These are phyloP conservation scores for Mercurialis annua DNA, from an alignment of 345 rosid species.

Conservation along the genomic window DNA sequence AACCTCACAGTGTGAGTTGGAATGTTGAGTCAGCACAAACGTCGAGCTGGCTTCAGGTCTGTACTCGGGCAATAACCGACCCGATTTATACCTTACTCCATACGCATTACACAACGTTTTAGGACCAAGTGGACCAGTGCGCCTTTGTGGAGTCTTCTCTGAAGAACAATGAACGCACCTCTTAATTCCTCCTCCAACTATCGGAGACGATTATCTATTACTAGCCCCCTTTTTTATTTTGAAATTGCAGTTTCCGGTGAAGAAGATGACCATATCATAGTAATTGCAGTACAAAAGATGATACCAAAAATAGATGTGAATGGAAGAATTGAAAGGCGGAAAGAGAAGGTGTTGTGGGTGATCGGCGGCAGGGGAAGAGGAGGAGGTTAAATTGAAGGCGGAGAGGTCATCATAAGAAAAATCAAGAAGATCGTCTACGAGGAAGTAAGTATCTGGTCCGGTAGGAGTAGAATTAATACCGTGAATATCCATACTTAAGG, in stretches of 20 bases:
- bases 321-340: slow-evolving; percentile 20
- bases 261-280: slow-evolving; percentile 30
- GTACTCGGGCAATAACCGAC: slow-evolving; percentile 75
- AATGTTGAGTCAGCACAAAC: slow-evolving; percentile 70
- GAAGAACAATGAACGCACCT: slow-evolving; percentile 77
- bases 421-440: slow-evolving; percentile 73
- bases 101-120: slow-evolving; percentile 76
- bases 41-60: slow-evolving; percentile 83
- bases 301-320: background rate
- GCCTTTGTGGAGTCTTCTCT: slow-evolving; percentile 85
- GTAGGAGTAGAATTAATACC: too few species aligned
- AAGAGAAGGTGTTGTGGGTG: slow-evolving; percentile 24
- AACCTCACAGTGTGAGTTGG: slow-evolving; percentile 80
- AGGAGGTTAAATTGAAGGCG: slow-evolving; percentile 32
- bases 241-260: slow-evolving; percentile 23
- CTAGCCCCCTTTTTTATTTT: slow-evolving; percentile 35
- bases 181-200: slow-evolving; percentile 41
- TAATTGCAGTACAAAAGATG: background rate
- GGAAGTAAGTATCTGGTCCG: slow-evolving; percentile 46
- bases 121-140: slow-evolving; percentile 79
- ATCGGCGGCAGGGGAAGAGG: slow-evolving; percentile 21
- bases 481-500: slow-evolving; percentile 65
- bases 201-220: slow-evolving; percentile 15
- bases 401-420: slow-evolving; percentile 55
- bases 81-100: slow-evolving; percentile 80